phyloP scores from a whole-genome alignment of 139 green algal genomes.

The Micractinium conductrix region DNA sequence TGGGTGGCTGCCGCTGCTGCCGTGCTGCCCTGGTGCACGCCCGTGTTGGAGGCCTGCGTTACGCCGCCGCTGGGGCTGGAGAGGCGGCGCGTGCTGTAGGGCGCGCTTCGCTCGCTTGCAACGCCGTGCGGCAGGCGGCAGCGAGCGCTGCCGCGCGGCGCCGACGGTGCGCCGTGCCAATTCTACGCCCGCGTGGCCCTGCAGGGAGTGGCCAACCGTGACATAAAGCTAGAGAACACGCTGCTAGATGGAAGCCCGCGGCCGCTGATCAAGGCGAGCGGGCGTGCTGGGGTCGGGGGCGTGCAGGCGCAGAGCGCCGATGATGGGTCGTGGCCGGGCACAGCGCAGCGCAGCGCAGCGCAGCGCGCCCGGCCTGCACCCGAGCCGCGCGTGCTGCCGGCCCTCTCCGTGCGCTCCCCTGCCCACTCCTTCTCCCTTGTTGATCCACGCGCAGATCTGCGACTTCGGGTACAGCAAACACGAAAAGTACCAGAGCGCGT shows the following conservation, averaged over 20 bases:
- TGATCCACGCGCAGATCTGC: constrained; percentile 59
- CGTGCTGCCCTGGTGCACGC: no score
- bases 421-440: background rate
- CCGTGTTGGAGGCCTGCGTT: no score
- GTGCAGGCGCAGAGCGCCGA: background rate
- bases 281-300: background rate
- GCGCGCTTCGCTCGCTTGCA: no score
- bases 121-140: no score
- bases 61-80: no score
- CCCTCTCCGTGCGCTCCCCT: background rate
- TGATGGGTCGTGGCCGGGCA: background rate
- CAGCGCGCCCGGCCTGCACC: background rate
- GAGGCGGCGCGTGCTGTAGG: no score
- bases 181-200: no score
- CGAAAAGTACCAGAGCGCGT: constrained; percentile 83
- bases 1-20: no score
- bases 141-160: no score
- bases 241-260: constrained; percentile 87
- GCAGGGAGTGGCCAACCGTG: constrained; percentile 84
- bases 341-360: background rate
- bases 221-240: constrained; percentile 99
- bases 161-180: no score
- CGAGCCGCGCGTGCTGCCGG: background rate
- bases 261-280: constrained; percentile 96
- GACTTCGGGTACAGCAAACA: constrained; percentile 81